Conservation (phyloP, 495 filamentous ascomycete genomes). For the Lasiosphaeriaceae sp. region DNA sequence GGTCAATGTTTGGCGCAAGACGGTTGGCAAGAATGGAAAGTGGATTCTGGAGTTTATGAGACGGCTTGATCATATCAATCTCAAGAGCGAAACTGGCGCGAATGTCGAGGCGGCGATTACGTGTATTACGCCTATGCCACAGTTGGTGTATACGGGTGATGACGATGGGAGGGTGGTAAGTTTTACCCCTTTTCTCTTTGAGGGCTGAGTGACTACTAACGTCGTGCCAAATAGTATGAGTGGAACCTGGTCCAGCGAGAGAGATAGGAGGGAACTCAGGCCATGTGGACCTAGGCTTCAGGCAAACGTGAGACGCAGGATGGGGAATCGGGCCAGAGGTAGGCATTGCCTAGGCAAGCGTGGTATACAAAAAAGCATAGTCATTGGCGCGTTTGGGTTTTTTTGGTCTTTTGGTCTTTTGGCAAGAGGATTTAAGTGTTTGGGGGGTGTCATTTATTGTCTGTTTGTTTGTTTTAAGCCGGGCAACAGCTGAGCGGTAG, state of each 20-base stretch:
- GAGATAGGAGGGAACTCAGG: slow-evolving; percentile 28
- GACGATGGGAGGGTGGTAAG: slow-evolving; percentile 75
- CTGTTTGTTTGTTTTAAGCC: background rate
- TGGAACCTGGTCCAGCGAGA: slow-evolving; percentile 80
- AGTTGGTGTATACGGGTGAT: slow-evolving; percentile 88
- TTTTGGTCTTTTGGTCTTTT: background rate
- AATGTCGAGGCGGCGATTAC: slow-evolving; percentile 83
- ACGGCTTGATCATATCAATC: slow-evolving; percentile 78
- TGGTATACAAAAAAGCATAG: background rate
- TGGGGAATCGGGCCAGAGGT: background rate
- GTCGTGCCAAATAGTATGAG: slow-evolving; percentile 61
- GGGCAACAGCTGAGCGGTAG: background rate
- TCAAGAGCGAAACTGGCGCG: slow-evolving; percentile 62
- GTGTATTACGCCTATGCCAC: slow-evolving; percentile 77
- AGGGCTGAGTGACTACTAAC: slow-evolving; percentile 19
- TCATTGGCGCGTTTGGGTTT: background rate
- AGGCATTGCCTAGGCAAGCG: background rate
- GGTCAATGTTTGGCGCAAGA: slow-evolving; percentile 69
- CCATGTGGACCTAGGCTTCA: background rate
- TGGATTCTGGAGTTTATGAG: slow-evolving; percentile 60
- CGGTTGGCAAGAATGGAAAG: slow-evolving; percentile 34
- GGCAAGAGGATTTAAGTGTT: background rate
- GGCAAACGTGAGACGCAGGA: background rate
- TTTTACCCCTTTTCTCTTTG: slow-evolving; percentile 9
- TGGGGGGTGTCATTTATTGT: background rate